A percentile compares a stretch with the other conserved stretches of the same genome.
phyloP scores from a whole-genome alignment of 768 basidiomycete species.

The Termitomyces sp. region DNA sequence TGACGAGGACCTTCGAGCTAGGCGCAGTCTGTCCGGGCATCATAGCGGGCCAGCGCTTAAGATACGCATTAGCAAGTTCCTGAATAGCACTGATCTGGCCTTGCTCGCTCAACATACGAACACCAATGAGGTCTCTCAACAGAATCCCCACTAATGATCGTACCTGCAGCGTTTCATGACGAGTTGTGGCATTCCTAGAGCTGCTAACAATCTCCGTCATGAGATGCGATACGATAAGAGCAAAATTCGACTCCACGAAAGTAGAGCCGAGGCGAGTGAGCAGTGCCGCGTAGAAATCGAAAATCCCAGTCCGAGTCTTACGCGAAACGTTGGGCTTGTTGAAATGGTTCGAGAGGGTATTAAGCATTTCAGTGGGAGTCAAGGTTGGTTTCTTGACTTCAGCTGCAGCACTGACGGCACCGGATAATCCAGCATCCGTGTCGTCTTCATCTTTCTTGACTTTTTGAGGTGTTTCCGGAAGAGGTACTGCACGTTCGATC shows the following conservation, averaged over 20 bases:
- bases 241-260: conserved; percentile 84
- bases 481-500: conserved; percentile 47
- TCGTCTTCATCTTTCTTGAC: conserved; percentile 60
- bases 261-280: conserved; percentile 68
- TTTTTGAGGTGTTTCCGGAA: conserved; percentile 49
- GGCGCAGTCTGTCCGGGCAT: conserved; percentile 83
- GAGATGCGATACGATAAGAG: conserved; percentile 73
- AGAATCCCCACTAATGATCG: conserved; percentile 74
- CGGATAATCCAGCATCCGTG: conserved; percentile 49
- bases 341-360: conserved; percentile 74
- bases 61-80: conserved; percentile 75
- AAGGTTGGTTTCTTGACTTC: conserved; percentile 68
- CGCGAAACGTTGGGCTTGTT: conserved; percentile 69
- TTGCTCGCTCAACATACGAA: conserved; percentile 87
- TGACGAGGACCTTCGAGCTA: conserved; percentile 58
- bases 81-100: conserved; percentile 90
- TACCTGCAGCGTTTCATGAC: conserved; percentile 73
- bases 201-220: conserved; percentile 71
- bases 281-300: conserved; percentile 83
- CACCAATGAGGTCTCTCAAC: conserved; percentile 82
- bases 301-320: conserved; percentile 77
- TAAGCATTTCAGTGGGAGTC: conserved; percentile 75
- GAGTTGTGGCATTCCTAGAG: conserved; percentile 46
- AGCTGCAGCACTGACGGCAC: conserved; percentile 39
- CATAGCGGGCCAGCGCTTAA: conserved; percentile 91